Base-by-base conservation (phyloP, 768 basidiomycete genomes). In the Suillus clintonianus region DNA sequence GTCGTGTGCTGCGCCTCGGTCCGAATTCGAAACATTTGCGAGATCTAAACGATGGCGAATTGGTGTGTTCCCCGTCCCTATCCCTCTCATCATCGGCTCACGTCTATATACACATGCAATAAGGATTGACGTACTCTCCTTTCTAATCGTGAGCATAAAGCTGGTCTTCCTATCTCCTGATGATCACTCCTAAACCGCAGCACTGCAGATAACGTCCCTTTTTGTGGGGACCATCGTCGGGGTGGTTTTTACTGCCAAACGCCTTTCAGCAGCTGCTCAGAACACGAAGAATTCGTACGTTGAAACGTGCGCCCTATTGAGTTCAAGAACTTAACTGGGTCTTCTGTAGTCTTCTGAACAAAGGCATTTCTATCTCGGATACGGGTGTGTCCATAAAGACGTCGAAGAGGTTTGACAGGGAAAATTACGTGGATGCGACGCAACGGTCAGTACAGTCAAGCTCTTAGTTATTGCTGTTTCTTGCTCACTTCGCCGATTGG, bases 401-500 rank as follows among this genome's bases (percentile, higher is more conserved):
- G 1, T 72, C 80, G 24, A 83, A 81, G 63, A 80, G 82, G 7
- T 82, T 88, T 65, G 85, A 86, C 64, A 79, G 87, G 45, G 85
- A 89, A 60, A 81, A 84, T 47, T 91, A 91, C 64, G 77, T 91
- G 4, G 89, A 91, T 69, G 88, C 89, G 8, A 91, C 89, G 17
- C 90, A 91, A 70, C 78, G 90, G 90, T 89, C 62, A 65, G 79
- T 36, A 41, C 11, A 15, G 34, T 34, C 14, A 27, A 32, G 17
- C 24, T 19, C 1, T 41, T 7, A n/a, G n/a, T n/a, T n/a, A 17
- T 56, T 15, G 19, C 41, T 11, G 37, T 19, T 19, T 10, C 17
- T 41, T 8, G 56, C 56, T 57, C 17, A 57, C 27, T 14, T 36
- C 15, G 11, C 3, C 37, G 10, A 6, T 7, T 22, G 9, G 22